Base-by-base conservation (phyloP, 2,329 filamentous ascomycete genomes). In the Cladosporium halotolerans region DNA sequence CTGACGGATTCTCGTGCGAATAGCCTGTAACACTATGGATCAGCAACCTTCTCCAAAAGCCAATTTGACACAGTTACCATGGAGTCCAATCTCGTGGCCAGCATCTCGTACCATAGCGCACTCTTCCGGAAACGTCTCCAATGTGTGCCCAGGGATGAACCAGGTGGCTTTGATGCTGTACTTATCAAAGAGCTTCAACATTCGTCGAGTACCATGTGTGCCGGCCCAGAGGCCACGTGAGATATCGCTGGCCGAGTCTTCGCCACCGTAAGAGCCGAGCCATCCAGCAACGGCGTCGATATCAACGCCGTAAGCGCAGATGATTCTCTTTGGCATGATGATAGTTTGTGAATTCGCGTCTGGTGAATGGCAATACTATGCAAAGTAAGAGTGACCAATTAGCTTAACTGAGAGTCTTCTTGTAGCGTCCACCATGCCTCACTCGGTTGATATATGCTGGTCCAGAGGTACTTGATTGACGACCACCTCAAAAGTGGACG, bases 201-300 rank as follows among this genome's bases (percentile, higher is more conserved):
- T 73, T 1, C 84, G 78, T n/a, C 77, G 75, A 0, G 78, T 80
- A 19, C 83, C 83, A 32, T 83, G 71, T 0, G 82, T 85, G 13
- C 85, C 84, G 1, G 85, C 85, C 58, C 80, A 89, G 13, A 85
- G 66, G 53, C 79, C 77, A 76, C 85, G 75, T 63, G 80, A 84
- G 56, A 89, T 88, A 60, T 89, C 85, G 63, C 78, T 86, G 1
- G 79, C 80, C 7, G 79, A 84, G 63, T 89, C 84, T 66, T 88
- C 80, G 31, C 85, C 84, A 8, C 83, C 83, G 62, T 89, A 89
- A 0, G 81, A 86, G 0, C 85, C 85, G 0, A 89, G 73, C 86
- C 85, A 89, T 5, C 85, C 84, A 1, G 84, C 80, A 1, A 88
- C 82, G 6, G 84, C 85, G 58, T 89, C 85, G 23, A 89, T 83